Base-by-base conservation (phyloP, 805 yeast genomes). In the Wickerhamiella allomyrinae region DNA sequence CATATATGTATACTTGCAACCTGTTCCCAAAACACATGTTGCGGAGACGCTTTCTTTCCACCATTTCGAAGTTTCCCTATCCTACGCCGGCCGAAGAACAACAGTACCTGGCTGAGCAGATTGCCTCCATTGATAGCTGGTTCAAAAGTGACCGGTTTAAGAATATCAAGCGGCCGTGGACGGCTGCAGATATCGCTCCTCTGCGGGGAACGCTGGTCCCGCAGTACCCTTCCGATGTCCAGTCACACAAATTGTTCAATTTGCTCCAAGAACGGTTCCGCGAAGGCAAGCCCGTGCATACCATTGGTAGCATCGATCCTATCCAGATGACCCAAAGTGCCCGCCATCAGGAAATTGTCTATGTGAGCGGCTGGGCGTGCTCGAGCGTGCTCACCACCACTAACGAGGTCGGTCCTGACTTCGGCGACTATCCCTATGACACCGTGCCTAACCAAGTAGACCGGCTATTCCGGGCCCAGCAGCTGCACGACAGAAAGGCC, bases 401-500 rank as follows among this genome's bases (percentile, higher is more conserved):
- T 3, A 70, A 74, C 51, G 81, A 76, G 49, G 77, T 74, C 3
- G 68, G 75, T 2, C 78, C 80, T 1, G 82, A 76, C 52, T 73
- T 74, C 55, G 82, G 80, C 17, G 82, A 76, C 54, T 76, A 76
- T 52, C 81, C 82, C 0, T 75, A 76, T 50, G 76, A 76, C 49
- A 76, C 82, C 0, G 79, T 76, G 2, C 82, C 82, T n/a, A 73
- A 73, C 50, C 77, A 74, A 51, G 79, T 74, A 5, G 76, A 73
- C 43, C 62, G 79, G 42, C 52, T 75, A 25, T 74, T 74, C 57
- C 67, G 70, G 48, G 76, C 79, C 1, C 79, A 75, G 57, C 61
- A 60, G 46, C 60, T 73, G 49, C 81, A 75, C 49, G 81, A 75
- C 52, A 65, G 65, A 37, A 72, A 71, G 51, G 50, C 71, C 2